Evolutionary conservation across 495 filamentous ascomycete species (phyloP).

Genomic region (Xylaria nigripes): DNA sequence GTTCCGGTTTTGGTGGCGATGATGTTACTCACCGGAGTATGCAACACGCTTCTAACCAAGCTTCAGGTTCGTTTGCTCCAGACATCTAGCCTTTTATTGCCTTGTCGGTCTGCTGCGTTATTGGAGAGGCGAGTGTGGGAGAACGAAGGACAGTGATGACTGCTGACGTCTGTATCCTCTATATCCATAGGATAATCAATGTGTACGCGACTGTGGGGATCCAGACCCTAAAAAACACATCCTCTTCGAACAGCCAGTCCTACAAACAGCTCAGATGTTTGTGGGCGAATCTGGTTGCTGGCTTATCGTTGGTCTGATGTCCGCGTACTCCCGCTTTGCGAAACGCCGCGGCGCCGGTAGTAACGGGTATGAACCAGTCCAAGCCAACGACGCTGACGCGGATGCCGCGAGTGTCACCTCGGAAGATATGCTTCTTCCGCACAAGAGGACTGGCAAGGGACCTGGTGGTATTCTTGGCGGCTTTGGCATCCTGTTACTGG

Average conservation of each 20-base stretch:
- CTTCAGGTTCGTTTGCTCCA: constrained; percentile 58
- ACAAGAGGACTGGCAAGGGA: constrained; percentile 23
- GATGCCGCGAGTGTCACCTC: constrained; percentile 39
- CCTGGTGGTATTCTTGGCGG: constrained; percentile 54
- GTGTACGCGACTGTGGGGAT: constrained; percentile 79
- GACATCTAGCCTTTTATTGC: background rate
- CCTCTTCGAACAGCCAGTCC: constrained; percentile 87
- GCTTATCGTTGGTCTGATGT: constrained; percentile 65
- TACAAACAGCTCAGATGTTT: constrained; percentile 95
- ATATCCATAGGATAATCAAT: constrained; percentile 78
- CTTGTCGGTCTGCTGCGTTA: background rate
- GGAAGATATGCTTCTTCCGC: constrained; percentile 35
- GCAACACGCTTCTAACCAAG: constrained; percentile 94
- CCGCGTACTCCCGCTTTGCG: constrained; percentile 53
- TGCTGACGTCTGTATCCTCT: background rate
- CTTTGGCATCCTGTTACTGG: constrained; percentile 65
- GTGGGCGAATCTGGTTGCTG: constrained; percentile 88
- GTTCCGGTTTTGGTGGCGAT: constrained; percentile 81
- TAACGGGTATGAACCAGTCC: constrained; percentile 59
- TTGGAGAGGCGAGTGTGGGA: background rate
- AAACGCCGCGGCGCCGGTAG: constrained; percentile 32
- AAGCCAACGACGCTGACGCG: constrained; percentile 30
- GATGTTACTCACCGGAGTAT: constrained; percentile 86
- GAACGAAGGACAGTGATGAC: background rate
- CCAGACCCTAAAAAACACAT: constrained; percentile 56